A percentile compares a stretch with the other conserved stretches of the same genome.
Conservation (phyloP, 108 stramenopile genomes). For the Nitzschia inconspicua region DNA sequence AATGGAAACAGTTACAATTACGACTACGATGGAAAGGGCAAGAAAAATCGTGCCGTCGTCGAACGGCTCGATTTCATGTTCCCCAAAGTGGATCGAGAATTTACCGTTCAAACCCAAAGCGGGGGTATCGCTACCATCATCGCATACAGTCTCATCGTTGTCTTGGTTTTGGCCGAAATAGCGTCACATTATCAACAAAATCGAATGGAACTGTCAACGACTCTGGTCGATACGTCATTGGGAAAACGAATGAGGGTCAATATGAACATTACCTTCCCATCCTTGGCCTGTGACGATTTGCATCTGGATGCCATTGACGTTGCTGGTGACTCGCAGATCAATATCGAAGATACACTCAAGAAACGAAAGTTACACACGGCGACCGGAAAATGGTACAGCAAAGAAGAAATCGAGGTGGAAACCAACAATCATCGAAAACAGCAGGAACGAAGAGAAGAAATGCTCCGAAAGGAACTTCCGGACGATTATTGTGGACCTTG, state of each 20-base stretch:
- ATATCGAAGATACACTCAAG: constrained; percentile 80
- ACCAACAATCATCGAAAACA: constrained; percentile 35
- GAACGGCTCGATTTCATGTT: constrained; percentile 76
- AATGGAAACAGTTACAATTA: constrained; percentile 14
- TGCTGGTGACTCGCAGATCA: constrained; percentile 94
- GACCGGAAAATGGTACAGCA: constrained; percentile 15
- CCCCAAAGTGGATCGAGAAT: constrained; percentile 79
- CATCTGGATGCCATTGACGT: constrained; percentile 98
- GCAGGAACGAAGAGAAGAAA: constrained; percentile 36
- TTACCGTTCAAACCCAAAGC: constrained; percentile 64
- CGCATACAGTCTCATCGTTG: constrained; percentile 46
- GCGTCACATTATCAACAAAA: constrained; percentile 44
- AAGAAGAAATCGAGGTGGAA: constrained; percentile 43
- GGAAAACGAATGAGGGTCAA: constrained; percentile 88
- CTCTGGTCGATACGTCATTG: constrained; percentile 76
- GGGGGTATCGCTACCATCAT: constrained; percentile 56
- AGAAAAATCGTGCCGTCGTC: constrained; percentile 29
- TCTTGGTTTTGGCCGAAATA: constrained; percentile 64
- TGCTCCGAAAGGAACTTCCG: constrained; percentile 47
- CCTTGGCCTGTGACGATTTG: constrained; percentile 89
- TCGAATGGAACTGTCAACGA: constrained; percentile 46
- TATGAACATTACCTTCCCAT: constrained; percentile 95
- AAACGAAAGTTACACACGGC: constrained; percentile 51
- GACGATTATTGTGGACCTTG: constrained; percentile 95
- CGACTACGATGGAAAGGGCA: not conserved